A percentile compares a stretch with the other conserved stretches of the same genome.
Evolutionary conservation across 2,329 filamentous ascomycete genomes (phyloP).

Genomic region (Verticillium klebahnii): DNA sequence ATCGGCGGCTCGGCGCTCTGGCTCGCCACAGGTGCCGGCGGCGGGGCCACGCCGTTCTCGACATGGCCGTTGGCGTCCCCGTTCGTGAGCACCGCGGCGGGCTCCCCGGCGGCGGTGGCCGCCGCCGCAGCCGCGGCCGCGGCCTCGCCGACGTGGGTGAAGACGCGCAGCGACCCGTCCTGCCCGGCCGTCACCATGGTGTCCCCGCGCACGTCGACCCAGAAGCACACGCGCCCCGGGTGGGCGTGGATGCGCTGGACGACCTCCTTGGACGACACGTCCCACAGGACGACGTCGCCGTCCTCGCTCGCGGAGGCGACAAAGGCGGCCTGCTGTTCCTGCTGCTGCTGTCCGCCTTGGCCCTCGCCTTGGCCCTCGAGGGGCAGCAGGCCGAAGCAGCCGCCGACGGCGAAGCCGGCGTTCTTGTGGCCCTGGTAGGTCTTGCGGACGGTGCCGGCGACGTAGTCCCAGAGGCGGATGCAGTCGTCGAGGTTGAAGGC

Average conservation of each 20-base stretch:
- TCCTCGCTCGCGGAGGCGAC: conserved; percentile 85
- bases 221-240: conserved; percentile 54
- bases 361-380: conserved; percentile 1
- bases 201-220: conserved; percentile 56
- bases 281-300: conserved; percentile 81
- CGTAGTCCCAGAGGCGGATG: conserved; percentile 91
- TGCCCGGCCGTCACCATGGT: conserved; percentile 55
- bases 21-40: background rate
- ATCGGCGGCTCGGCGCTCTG: conserved; percentile 9
- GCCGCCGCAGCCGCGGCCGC: background rate
- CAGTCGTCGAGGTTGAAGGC: conserved; percentile 89
- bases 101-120: background rate
- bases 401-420: conserved; percentile 75
- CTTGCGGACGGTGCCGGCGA: conserved; percentile 86
- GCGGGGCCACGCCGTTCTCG: background rate
- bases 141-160: conserved; percentile 24
- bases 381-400: conserved; percentile 66
- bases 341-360: background rate
- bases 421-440: conserved; percentile 95
- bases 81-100: background rate
- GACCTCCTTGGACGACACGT: conserved; percentile 79
- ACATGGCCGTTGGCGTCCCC: background rate
- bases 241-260: conserved; percentile 60
- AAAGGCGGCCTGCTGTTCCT: conserved; percentile 50
- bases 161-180: conserved; percentile 49